These are phyloP conservation scores for Herpetomonas muscarum DNA, from an alignment of 208 protist species.

Conservation along the genomic window DNA sequence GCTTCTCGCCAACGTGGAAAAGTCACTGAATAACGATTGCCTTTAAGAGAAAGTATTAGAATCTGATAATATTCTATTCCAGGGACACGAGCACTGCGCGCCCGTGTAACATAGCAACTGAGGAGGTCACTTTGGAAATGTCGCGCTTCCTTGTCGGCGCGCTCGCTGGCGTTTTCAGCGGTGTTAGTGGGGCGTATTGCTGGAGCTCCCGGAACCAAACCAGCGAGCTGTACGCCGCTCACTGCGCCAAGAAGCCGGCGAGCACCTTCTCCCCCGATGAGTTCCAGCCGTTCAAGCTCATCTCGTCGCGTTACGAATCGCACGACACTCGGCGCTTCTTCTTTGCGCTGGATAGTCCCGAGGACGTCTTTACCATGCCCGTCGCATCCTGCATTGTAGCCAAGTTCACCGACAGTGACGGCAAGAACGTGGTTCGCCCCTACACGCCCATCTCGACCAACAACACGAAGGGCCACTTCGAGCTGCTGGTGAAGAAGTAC, in stretches of 20 bases:
- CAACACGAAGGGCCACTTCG: slow-evolving; percentile 75
- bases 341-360: slow-evolving; percentile 58
- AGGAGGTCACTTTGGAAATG: not conserved
- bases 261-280: slow-evolving; percentile 65
- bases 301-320: slow-evolving; percentile 81
- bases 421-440: slow-evolving; percentile 83
- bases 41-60: not conserved
- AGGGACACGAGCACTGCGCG: not conserved
- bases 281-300: slow-evolving; percentile 74
- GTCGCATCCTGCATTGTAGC: slow-evolving; percentile 77
- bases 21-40: too few species aligned
- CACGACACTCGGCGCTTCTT: slow-evolving; percentile 82
- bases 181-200: slow-evolving; percentile 20
- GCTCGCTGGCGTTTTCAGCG: slow-evolving; percentile 26
- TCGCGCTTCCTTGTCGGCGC: slow-evolving; percentile 16
- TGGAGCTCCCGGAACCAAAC: slow-evolving; percentile 27
- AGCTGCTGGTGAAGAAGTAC: slow-evolving; percentile 85
- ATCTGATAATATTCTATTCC: not conserved
- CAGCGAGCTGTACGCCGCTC: slow-evolving; percentile 12
- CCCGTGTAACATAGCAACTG: not conserved
- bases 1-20: too few species aligned
- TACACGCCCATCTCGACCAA: slow-evolving; percentile 82
- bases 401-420: slow-evolving; percentile 74
- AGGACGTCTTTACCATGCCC: slow-evolving; percentile 50
- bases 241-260: slow-evolving; percentile 37